Conservation (phyloP, 2,329 filamentous ascomycete species). For the Thelonectria rubi region DNA sequence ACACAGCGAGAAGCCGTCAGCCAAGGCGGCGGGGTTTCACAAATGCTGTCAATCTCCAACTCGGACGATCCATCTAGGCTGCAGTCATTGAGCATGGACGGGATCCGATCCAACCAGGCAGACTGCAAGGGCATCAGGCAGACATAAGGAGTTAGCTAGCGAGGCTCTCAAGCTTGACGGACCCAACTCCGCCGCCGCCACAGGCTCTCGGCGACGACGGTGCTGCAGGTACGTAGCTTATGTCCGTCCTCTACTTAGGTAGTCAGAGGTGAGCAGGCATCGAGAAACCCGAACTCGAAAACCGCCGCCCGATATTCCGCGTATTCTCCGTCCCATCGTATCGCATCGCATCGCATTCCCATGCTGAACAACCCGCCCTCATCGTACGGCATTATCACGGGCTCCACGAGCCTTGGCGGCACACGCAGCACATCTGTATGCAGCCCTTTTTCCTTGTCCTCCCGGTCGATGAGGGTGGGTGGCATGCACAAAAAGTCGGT, state of each 20-base stretch:
- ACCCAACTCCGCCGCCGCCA: background rate
- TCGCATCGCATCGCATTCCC: background rate
- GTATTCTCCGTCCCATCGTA: background rate
- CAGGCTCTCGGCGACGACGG: background rate
- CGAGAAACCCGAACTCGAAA: background rate
- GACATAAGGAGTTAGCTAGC: too few relatives aligned
- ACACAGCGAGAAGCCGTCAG: background rate
- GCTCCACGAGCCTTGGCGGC: conserved; percentile 4
- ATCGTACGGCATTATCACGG: conserved; percentile 18
- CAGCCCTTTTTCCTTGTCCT: background rate
- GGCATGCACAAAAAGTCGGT: background rate
- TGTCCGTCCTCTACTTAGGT: too few relatives aligned
- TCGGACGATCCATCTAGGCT: background rate
- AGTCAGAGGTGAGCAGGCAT: background rate
- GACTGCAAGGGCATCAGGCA: background rate
- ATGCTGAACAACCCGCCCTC: background rate
- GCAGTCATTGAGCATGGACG: background rate
- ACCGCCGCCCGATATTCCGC: background rate
- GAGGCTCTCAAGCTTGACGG: too few relatives aligned
- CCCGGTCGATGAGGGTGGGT: background rate
- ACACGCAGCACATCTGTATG: background rate
- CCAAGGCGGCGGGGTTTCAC: too few relatives aligned
- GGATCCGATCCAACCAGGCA: background rate
- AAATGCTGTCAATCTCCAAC: background rate
- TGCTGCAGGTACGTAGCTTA: too few relatives aligned